phyloP scores from a whole-genome alignment of 495 filamentous ascomycete species.

The Glarea lozoyensis region DNA sequence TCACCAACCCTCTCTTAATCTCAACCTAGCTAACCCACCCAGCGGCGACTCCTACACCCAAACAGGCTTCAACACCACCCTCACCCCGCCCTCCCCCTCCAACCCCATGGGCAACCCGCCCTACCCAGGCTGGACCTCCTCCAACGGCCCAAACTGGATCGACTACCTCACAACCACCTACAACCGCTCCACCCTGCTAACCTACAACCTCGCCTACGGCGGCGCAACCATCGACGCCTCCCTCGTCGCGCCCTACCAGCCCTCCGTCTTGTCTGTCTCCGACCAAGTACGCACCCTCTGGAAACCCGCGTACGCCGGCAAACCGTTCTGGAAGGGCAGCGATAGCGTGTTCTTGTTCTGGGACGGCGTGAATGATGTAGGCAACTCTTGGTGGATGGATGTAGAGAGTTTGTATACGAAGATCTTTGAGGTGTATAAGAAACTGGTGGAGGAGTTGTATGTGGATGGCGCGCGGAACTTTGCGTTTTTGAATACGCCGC shows the following conservation, averaged over 20 bases:
- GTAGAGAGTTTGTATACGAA: too few species aligned
- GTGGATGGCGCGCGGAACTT: constrained; percentile 35
- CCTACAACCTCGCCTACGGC: constrained; percentile 62
- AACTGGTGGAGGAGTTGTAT: constrained; percentile 30
- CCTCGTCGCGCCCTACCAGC: constrained; percentile 42
- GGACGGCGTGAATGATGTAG: constrained; percentile 78
- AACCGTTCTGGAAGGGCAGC: too few species aligned
- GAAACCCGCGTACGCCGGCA: constrained; percentile 21
- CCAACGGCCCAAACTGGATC: constrained; percentile 60
- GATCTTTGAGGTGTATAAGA: constrained; percentile 30
- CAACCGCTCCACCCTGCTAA: constrained; percentile 37
- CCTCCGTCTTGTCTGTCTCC: constrained; percentile 46
- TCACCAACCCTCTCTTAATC: neutral
- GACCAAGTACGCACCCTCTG: constrained; percentile 43
- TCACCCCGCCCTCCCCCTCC: constrained; percentile 46
- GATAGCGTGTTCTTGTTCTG: too few species aligned
- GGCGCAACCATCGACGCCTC: constrained; percentile 59
- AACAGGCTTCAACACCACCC: constrained; percentile 56
- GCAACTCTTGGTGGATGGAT: constrained; percentile 46
- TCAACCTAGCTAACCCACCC: neutral
- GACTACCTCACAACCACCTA: constrained; percentile 51
- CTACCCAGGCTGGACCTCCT: constrained; percentile 50
- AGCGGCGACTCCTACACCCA: constrained; percentile 49
- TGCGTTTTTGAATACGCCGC: constrained; percentile 43
- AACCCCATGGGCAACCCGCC: constrained; percentile 74